Conservation (phyloP, 768 basidiomycete species). For the Gymnopilus junonius region DNA sequence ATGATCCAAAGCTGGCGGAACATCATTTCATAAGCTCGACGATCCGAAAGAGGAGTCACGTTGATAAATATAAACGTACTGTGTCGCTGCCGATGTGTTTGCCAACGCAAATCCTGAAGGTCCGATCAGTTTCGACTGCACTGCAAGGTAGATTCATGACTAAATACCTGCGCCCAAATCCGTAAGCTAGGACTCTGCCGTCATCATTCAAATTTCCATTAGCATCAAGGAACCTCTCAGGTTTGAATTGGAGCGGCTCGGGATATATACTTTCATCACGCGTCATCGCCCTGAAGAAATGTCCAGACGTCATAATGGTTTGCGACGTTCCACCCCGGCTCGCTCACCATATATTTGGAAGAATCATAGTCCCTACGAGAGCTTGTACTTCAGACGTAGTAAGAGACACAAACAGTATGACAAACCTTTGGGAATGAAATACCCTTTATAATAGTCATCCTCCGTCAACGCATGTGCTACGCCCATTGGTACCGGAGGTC, state of each 20-base stretch:
- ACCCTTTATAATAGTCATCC: conserved; percentile 46
- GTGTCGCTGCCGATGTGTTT: conserved; percentile 7
- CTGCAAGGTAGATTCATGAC: background rate
- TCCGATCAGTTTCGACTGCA: background rate
- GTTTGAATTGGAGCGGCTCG: conserved; percentile 3
- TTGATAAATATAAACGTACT: background rate
- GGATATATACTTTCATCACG: conserved; percentile 5
- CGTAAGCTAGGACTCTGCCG: background rate
- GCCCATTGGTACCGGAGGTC: conserved; percentile 17
- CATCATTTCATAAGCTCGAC: background rate
- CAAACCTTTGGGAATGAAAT: conserved; percentile 45
- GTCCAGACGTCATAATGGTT: background rate
- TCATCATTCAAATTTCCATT: conserved; percentile 2
- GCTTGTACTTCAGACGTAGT: background rate
- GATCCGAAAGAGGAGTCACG: background rate
- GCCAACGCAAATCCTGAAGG: conserved; percentile 11
- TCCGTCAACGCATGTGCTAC: conserved; percentile 33
- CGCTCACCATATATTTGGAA: conserved; percentile 11
- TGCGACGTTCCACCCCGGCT: background rate
- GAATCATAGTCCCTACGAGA: background rate
- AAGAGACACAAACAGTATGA: background rate
- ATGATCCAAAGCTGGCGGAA: background rate
- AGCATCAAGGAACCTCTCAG: conserved; percentile 11
- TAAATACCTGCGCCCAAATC: background rate
- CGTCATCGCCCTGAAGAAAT: conserved; percentile 11